Conservation (phyloP, 306 rosid species). For the Alnus rubra region DNA sequence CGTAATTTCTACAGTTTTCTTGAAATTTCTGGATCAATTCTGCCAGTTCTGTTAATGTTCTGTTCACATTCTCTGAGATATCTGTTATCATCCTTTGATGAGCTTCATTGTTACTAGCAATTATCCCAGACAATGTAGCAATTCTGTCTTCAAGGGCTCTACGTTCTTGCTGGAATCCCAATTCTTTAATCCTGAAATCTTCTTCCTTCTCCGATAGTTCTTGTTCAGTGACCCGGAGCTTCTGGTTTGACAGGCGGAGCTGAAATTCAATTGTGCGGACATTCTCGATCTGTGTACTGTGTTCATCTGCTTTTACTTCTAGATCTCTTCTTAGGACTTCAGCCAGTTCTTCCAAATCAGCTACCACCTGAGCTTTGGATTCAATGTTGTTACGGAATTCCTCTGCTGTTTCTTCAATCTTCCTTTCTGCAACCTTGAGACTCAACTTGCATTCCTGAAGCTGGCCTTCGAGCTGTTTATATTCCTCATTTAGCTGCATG, state of each 20-base stretch:
- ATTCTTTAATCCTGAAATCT: constrained; percentile 54
- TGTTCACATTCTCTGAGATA: constrained; percentile 39
- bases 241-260: constrained; percentile 96
- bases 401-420: constrained; percentile 47
- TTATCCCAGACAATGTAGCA: constrained; percentile 43
- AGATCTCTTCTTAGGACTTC: constrained; percentile 78
- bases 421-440: constrained; percentile 59
- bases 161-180: constrained; percentile 60
- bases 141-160: constrained; percentile 61
- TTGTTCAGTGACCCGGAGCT: constrained; percentile 95
- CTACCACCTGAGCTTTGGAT: constrained; percentile 57
- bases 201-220: constrained; percentile 79
- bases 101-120: constrained; percentile 59
- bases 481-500: constrained; percentile 56
- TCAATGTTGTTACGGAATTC: constrained; percentile 42
- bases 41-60: constrained; percentile 49
- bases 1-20: constrained; percentile 35
- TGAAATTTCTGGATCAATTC: constrained; percentile 43
- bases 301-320: constrained; percentile 74
- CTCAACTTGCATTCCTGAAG: constrained; percentile 52
- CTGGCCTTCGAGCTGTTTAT: constrained; percentile 49
- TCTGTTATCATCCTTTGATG: constrained; percentile 43
- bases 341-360: constrained; percentile 56
- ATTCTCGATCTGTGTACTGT: constrained; percentile 49
- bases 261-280: constrained; percentile 70